Evolutionary conservation across 331 rosid genomes (phyloP), one percentile per base, ranked within the genome.

Genomic region (Acacia concinna): DNA sequence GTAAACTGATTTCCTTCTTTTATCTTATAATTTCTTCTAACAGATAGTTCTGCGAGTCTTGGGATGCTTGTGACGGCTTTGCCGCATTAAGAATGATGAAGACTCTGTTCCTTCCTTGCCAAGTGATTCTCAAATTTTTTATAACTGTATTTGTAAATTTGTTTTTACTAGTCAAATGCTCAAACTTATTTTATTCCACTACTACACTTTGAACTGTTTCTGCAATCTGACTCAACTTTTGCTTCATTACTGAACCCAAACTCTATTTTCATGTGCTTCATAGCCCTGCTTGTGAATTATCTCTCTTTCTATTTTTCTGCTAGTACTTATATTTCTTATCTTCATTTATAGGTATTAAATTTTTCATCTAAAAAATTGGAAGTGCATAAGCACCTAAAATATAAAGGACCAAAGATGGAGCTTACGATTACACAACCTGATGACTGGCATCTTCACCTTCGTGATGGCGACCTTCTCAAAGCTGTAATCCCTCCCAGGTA

Each of bases 401-500:
- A 49, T 77, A 81, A 32, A 72, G 78, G 80, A 81, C 76, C 79
- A 9, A 89, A 57, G 83, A 94, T 94, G 97, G 91, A 94, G 90
- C 88, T 94, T 73, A 89, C 89, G 21, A 80, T 94, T 52, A 84
- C 93, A 14, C 91, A 90, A 75, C 98, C 98, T 56, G 98, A 94
- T 87, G 97, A 94, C 83, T 94, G 97, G 93, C 98, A 94, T 82
- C 97, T 92, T 78, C 98, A 94, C 85, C 98, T 94, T 79, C 95
- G 97, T 54, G 97, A 94, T 37, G 95, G 97, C 12, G 87, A 88
- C 32, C 91, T 94, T 71, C 94, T 94, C 67, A 73, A 91, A 87
- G 93, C 89, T 65, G 97, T 94, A 43, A 82, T 91, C 49, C 88
- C 92, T 82, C 90, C 91, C 86, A 91, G 97, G 98, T 93, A 28